Base-by-base conservation (phyloP, 2,329 filamentous ascomycete genomes). In the Beauveria scarabaeidicola region DNA sequence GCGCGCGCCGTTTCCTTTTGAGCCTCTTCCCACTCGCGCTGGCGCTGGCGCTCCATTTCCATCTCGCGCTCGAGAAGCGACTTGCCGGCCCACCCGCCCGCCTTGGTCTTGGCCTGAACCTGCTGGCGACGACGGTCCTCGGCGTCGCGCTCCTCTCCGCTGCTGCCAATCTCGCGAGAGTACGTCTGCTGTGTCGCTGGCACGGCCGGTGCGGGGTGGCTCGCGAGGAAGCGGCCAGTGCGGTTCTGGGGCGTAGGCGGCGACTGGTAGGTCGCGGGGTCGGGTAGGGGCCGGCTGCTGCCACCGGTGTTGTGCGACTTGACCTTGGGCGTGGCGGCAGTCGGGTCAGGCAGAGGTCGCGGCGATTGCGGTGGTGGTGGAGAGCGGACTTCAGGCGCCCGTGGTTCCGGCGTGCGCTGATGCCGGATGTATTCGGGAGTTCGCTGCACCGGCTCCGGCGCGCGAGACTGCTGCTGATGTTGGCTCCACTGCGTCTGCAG, bases 61-160 rank as follows among this genome's bases (percentile, higher is more conserved):
- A 91, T 91, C 72, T 92, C 89, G 29, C 87, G 83, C 73, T 91
- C 89, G 1, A 91, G 80, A 10, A 91, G 78, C 0, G 85, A 88
- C 74, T 87, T 89, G 64, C 80, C 80, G 1, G 84, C 84, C 81
- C 81, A 84, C 0, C 82, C 84, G 29, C 77, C 81, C 1, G 84
- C 81, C 69, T 84, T 85, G 21, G 84, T 87, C 69, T 82, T 79
- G 52, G 75, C 72, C 67, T 88, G 85, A 11, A 81, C 77, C 56
- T 82, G 79, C 1, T 74, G 72, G 13, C 85, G 83, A 3, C 83
- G 79, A 25, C 81, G 79, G 68, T 87, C 83, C 66, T 88, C 84
- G 15, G 74, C 77, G 59, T 85, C 81, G 48, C 80, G 84, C 72
- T 89, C 86, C 11, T 81, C 79, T 3, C 82, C 81, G 2, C 77